Conservation (phyloP, 805 yeast genomes). For the Zygoascus tannicola region DNA sequence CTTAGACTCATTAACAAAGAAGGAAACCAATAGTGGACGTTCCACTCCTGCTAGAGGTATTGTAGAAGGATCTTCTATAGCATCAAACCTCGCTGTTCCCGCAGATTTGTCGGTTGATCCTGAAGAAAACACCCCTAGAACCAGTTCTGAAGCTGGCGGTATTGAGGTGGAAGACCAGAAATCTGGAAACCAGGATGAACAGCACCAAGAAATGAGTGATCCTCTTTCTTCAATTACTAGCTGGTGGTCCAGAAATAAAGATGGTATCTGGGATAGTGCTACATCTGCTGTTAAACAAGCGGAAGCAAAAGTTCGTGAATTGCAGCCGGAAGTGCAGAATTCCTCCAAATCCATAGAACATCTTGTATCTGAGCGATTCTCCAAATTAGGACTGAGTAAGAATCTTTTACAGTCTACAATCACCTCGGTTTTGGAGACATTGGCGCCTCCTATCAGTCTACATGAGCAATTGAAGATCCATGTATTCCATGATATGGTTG, state of each 20-base stretch:
- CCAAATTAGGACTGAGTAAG: conserved; percentile 14
- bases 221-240: conserved; percentile 26
- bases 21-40: conserved; percentile 15
- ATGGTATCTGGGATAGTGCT: conserved; percentile 33
- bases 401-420: conserved; percentile 26
- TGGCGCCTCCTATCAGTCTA: conserved; percentile 36
- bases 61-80: conserved; percentile 6
- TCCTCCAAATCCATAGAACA: conserved; percentile 17
- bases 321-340: conserved; percentile 25
- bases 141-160: not conserved
- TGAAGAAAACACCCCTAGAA: not conserved
- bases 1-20: conserved; percentile 31
- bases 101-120: conserved; percentile 1
- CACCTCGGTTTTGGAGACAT: conserved; percentile 31
- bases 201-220: conserved; percentile 12
- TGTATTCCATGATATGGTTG: conserved; percentile 38
- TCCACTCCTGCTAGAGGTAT: conserved; percentile 15
- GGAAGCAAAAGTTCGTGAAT: conserved; percentile 32
- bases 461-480: conserved; percentile 37
- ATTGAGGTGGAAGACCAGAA: not conserved
- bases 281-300: conserved; percentile 34
- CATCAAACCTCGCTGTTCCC: conserved; percentile 6
- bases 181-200: not conserved
- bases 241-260: conserved; percentile 32
- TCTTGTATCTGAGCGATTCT: conserved; percentile 12